Percentiles rank a stretch among this genome's conserved stretches.
phyloP scores from a whole-genome alignment of 352 stramenopile genomes.

The Blastocystis sp. region DNA sequence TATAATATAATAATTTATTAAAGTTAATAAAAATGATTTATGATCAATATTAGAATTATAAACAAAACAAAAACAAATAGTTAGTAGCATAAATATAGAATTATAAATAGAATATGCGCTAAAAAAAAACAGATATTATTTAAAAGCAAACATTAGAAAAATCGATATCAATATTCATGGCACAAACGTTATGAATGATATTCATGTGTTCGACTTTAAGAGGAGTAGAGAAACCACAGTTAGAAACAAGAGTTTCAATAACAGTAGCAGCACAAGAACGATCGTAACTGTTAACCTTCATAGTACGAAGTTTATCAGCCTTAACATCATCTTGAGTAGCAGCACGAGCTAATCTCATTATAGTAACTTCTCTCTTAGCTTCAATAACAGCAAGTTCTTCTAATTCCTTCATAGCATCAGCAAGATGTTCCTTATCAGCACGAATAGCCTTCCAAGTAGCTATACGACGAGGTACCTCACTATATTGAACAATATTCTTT shows the following conservation, averaged over 20 bases:
- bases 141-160: too few relatives aligned
- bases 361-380: slow-evolving; percentile 17
- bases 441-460: slow-evolving; percentile 31
- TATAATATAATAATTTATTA: too few relatives aligned
- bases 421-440: background rate
- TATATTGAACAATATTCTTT: slow-evolving; percentile 5
- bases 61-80: too few relatives aligned
- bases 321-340: slow-evolving; percentile 25
- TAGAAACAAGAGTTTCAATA: slow-evolving; percentile 3
- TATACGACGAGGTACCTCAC: slow-evolving; percentile 7
- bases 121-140: too few relatives aligned
- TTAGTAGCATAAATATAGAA: too few relatives aligned
- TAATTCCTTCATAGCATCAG: slow-evolving; percentile 4
- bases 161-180: too few relatives aligned
- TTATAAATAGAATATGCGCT: too few relatives aligned
- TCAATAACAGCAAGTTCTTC: slow-evolving; percentile 18
- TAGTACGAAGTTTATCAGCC: slow-evolving; percentile 5
- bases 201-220: slow-evolving; percentile 19
- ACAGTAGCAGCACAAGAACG: slow-evolving; percentile 17
- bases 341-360: slow-evolving; percentile 17
- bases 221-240: slow-evolving; percentile 27
- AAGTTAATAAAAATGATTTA: too few relatives aligned
- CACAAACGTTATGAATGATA: slow-evolving; percentile 25
- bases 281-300: slow-evolving; percentile 10
- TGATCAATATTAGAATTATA: too few relatives aligned